phyloP scores from a whole-genome alignment of 768 basidiomycete genomes.

The Cubamyces lactineus region DNA sequence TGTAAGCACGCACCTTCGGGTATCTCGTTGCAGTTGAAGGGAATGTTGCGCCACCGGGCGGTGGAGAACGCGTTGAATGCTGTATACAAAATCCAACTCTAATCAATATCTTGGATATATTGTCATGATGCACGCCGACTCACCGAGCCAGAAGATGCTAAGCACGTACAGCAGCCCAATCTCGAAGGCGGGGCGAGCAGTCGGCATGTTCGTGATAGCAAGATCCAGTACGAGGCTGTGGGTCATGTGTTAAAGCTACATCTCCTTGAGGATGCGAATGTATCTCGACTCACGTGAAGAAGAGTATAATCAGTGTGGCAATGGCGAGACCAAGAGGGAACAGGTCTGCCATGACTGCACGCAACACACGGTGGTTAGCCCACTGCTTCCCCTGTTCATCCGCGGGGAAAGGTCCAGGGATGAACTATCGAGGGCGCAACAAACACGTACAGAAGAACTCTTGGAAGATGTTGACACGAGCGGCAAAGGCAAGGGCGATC shows the following conservation, averaged over 20 bases:
- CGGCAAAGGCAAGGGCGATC: constrained; percentile 54
- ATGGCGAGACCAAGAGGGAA: constrained; percentile 66
- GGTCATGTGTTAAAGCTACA: neutral
- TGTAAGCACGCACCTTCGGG: constrained; percentile 43
- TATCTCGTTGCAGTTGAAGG: constrained; percentile 51
- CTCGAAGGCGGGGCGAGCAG: constrained; percentile 51
- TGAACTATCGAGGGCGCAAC: too few species aligned
- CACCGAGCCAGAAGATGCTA: constrained; percentile 59
- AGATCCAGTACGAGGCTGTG: constrained; percentile 50
- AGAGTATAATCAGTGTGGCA: constrained; percentile 48
- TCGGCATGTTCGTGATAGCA: constrained; percentile 44
- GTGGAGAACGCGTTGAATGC: constrained; percentile 65
- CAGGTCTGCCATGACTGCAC: constrained; percentile 56
- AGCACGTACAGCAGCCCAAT: constrained; percentile 49
- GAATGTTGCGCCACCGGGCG: constrained; percentile 54
- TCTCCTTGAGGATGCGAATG: neutral
- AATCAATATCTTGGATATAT: neutral
- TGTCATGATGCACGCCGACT: neutral
- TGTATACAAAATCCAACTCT: neutral
- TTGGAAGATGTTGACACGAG: constrained; percentile 58
- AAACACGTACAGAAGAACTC: constrained; percentile 58
- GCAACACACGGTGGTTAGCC: neutral
- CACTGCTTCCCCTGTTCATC: neutral
- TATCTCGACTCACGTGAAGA: constrained; percentile 45
- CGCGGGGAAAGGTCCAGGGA: neutral